Conservation (phyloP, 1,284 basidiomycete species). For the Malassezia restricta region DNA sequence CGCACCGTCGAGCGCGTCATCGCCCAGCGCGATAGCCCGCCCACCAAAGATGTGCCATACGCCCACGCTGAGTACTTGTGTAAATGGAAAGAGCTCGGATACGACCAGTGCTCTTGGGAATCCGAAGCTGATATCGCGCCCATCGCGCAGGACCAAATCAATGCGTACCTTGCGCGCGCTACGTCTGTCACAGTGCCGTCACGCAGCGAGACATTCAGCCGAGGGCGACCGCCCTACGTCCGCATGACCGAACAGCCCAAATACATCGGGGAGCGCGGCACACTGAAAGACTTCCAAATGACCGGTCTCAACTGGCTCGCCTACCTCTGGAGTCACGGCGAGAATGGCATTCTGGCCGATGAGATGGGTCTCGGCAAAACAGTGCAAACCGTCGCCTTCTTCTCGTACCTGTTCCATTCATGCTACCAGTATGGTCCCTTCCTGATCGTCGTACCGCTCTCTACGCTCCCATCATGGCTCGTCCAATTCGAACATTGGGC, state of each 20-base stretch:
- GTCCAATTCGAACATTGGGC: constrained; percentile 97
- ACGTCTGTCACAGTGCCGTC: constrained; percentile 70
- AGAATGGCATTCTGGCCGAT: constrained; percentile 94
- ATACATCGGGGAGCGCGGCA: constrained; percentile 61
- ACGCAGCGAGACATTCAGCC: constrained; percentile 63
- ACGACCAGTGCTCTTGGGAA: constrained; percentile 96
- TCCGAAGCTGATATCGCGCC: constrained; percentile 58
- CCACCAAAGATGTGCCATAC: constrained; percentile 53
- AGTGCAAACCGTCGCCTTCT: constrained; percentile 89
- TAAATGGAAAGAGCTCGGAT: constrained; percentile 93
- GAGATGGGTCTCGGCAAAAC: constrained; percentile 99
- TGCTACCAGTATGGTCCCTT: constrained; percentile 88
- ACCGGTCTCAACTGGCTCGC: constrained; percentile 97
- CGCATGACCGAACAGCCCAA: constrained; percentile 82
- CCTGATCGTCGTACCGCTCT: constrained; percentile 92
- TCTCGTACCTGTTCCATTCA: constrained; percentile 86
- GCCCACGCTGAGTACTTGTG: constrained; percentile 71
- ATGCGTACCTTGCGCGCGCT: constrained; percentile 66
- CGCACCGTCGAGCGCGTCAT: constrained; percentile 87
- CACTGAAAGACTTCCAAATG: constrained; percentile 93
- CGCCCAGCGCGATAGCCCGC: constrained; percentile 60
- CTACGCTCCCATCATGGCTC: constrained; percentile 97
- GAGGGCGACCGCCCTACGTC: constrained; percentile 66
- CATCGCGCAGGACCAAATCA: constrained; percentile 57
- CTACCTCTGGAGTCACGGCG: constrained; percentile 84